A percentile compares a stretch with the other conserved stretches of the same genome.
These are phyloP conservation scores for Ogataea allantospora DNA, from an alignment of 805 yeast genomes.

Conservation along the genomic window DNA sequence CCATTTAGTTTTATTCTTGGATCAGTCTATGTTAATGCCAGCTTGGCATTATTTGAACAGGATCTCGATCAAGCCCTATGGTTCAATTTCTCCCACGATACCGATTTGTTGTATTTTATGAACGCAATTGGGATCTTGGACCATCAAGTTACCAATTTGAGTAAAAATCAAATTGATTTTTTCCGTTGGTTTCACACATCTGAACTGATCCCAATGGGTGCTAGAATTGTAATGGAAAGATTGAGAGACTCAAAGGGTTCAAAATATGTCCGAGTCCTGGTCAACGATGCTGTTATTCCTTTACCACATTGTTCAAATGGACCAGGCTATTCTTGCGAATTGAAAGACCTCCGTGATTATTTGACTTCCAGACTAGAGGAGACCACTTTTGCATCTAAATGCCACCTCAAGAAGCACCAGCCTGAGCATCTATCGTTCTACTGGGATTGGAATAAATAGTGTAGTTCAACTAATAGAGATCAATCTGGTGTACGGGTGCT, in stretches of 20 bases:
- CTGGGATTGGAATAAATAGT: constrained; percentile 26
- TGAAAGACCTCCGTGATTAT: constrained; percentile 12
- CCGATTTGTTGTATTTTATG: constrained; percentile 58
- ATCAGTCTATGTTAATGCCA: constrained; percentile 53
- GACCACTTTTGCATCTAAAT: constrained; percentile 12
- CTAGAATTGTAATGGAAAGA: constrained; percentile 50
- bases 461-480: background rate
- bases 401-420: constrained; percentile 15
- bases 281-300: constrained; percentile 58
- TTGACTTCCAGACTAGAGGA: constrained; percentile 14
- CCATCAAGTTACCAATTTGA: constrained; percentile 39
- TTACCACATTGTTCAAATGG: constrained; percentile 47
- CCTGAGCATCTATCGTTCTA: constrained; percentile 26
- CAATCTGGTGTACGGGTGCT: constrained; percentile 5
- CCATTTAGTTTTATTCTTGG: constrained; percentile 59
- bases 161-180: constrained; percentile 40
- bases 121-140: constrained; percentile 62
- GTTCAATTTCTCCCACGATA: constrained; percentile 75
- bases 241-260: constrained; percentile 23
- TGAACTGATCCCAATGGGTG: constrained; percentile 59
- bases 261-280: constrained; percentile 44
- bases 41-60: constrained; percentile 30
- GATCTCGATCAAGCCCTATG: constrained; percentile 42
- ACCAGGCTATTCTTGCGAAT: constrained; percentile 52
- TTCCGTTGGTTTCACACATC: constrained; percentile 41